phyloP scores from a whole-genome alignment of 345 rosid species.

The Litchi chinensis region DNA sequence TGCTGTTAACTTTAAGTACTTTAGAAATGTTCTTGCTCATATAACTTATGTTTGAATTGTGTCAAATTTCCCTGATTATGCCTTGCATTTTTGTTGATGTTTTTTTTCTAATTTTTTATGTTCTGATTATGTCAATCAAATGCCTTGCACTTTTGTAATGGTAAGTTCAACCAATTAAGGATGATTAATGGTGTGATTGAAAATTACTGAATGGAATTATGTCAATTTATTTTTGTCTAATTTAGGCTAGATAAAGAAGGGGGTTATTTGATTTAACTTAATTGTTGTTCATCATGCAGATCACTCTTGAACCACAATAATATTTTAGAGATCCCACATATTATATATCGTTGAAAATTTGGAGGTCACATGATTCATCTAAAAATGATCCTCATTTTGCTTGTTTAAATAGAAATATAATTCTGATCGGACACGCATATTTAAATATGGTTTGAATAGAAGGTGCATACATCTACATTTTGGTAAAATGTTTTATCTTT shows the following conservation, averaged over 20 bases:
- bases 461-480: background rate
- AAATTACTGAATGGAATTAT: slow-evolving; percentile 13
- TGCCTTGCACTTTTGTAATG: background rate
- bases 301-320: slow-evolving; percentile 5
- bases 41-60: slow-evolving; percentile 15
- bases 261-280: slow-evolving; percentile 1
- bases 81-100: slow-evolving; percentile 6
- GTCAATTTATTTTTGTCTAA: background rate
- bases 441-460: background rate
- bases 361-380: background rate
- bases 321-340: background rate
- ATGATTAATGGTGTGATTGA: background rate
- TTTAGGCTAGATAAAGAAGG: background rate
- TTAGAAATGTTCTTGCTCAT: slow-evolving; percentile 11
- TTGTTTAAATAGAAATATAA: background rate
- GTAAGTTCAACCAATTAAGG: background rate
- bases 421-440: background rate
- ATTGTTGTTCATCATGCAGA: background rate
- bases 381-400: background rate
- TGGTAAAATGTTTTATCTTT: background rate
- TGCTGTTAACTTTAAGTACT: slow-evolving; percentile 19
- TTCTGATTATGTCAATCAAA: background rate
- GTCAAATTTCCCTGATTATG: slow-evolving; percentile 6
- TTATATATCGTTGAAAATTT: background rate
- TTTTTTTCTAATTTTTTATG: background rate